phyloP scores from a whole-genome alignment of 2,329 filamentous ascomycete species.

The Colletotrichum ledebouriae region DNA sequence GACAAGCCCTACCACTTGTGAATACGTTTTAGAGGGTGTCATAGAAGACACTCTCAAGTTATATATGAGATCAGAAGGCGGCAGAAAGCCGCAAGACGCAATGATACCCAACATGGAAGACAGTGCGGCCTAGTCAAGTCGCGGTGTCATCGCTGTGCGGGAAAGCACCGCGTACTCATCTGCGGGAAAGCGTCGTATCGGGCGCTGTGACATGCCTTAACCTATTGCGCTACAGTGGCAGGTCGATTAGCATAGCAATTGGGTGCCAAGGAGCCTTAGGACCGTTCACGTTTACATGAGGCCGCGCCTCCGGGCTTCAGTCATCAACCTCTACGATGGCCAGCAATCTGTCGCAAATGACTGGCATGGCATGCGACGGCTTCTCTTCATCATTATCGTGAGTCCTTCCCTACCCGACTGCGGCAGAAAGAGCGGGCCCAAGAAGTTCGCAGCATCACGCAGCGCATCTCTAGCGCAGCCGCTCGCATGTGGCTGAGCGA shows the following conservation, averaged over 20 bases:
- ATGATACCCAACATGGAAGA: not conserved
- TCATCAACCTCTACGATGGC: not conserved
- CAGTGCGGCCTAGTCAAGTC: not conserved
- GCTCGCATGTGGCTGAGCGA: constrained; percentile 32
- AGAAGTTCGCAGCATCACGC: not conserved
- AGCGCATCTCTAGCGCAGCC: constrained; percentile 22
- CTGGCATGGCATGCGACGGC: not conserved
- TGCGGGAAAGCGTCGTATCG: not conserved
- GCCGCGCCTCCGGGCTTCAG: not conserved
- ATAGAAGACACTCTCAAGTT: not conserved
- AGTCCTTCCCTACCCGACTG: constrained; percentile 13
- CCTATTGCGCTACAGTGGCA: not conserved
- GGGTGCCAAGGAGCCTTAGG: not conserved
- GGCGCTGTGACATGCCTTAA: not conserved
- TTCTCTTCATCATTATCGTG: not conserved
- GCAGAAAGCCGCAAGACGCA: not conserved
- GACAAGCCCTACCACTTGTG: constrained; percentile 51
- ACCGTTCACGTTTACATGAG: not conserved
- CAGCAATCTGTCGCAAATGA: not conserved
- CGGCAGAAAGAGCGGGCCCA: constrained; percentile 26
- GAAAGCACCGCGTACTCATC: not conserved
- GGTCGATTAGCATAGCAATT: not conserved
- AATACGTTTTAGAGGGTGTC: constrained; percentile 2
- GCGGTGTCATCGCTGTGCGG: not conserved
- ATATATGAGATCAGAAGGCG: constrained; percentile 1